A percentile compares a stretch with the other conserved stretches of the same genome.
Evolutionary conservation across 371 early-diverging fungal species (phyloP).

Genomic region (Mortierella sp.): DNA sequence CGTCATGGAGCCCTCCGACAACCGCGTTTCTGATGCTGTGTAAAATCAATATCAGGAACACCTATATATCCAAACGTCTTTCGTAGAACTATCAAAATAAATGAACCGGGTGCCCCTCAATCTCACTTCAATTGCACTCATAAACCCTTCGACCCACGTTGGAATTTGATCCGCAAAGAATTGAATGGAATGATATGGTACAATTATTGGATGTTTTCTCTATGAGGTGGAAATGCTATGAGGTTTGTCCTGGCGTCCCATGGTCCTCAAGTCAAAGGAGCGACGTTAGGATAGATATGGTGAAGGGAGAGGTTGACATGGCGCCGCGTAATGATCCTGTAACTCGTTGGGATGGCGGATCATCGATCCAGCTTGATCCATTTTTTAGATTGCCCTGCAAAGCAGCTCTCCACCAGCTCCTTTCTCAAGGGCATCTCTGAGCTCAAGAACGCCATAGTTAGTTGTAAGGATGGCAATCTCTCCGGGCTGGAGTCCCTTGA

Average conservation of each 20-base stretch:
- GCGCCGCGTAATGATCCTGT: neutral
- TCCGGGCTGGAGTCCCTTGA: constrained; percentile 89
- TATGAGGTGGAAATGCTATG: constrained; percentile 7
- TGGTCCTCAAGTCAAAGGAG: neutral
- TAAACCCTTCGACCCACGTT: neutral
- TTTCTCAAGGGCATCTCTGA: constrained; percentile 91
- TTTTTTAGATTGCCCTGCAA: constrained; percentile 73
- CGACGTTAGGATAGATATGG: neutral
- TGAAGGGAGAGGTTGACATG: constrained; percentile 2
- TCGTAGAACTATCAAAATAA: neutral
- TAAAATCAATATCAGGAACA: neutral
- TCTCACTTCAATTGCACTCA: neutral
- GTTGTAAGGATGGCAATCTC: constrained; percentile 94
- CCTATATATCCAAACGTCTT: neutral
- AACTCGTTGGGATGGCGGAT: constrained; percentile 1
- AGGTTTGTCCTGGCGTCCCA: neutral
- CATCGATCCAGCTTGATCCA: neutral
- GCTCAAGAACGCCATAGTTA: constrained; percentile 89
- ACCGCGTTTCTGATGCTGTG: constrained; percentile 61
- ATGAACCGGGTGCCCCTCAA: neutral
- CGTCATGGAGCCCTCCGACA: constrained; percentile 70
- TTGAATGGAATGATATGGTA: constrained; percentile 9
- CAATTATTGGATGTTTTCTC: constrained; percentile 17
- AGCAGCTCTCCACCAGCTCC: constrained; percentile 93
- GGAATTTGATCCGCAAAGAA: constrained; percentile 16